phyloP scores from a whole-genome alignment of 768 basidiomycete species.

The Auricularia sp. region DNA sequence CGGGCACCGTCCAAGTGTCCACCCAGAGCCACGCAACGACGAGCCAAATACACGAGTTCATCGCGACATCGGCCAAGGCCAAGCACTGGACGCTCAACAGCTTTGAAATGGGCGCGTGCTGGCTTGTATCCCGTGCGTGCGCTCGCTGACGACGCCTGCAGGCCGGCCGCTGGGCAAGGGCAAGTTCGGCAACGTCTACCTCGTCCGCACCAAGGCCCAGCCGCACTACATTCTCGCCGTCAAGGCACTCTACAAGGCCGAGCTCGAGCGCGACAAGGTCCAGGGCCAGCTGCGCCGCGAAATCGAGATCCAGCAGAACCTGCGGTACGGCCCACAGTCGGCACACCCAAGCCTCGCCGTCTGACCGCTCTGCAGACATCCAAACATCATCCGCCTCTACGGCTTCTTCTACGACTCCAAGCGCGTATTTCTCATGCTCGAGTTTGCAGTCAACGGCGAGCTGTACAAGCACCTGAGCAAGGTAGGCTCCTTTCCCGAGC shows the following conservation, averaged over 20 bases:
- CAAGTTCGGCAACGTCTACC: conserved; percentile 63
- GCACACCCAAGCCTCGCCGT: neutral
- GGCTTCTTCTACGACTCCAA: conserved; percentile 32
- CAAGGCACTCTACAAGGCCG: conserved; percentile 32
- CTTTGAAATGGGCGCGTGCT: neutral
- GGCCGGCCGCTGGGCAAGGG: neutral
- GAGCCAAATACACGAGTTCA: neutral
- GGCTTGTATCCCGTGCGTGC: neutral
- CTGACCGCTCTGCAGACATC: conserved; percentile 20
- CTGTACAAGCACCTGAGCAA: conserved; percentile 30
- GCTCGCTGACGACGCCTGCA: neutral
- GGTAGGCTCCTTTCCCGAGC: conserved; percentile 26
- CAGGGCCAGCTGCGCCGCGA: conserved; percentile 39
- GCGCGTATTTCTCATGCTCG: conserved; percentile 29
- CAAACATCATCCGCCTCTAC: conserved; percentile 31
- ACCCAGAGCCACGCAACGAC: neutral
- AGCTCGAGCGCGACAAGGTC: conserved; percentile 32
- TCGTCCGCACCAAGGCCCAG: conserved; percentile 56
- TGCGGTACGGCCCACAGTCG: conserved; percentile 21
- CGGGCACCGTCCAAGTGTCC: neutral
- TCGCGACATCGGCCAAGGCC: neutral
- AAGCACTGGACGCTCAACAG: neutral
- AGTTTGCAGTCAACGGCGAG: conserved; percentile 31
- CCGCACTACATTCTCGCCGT: conserved; percentile 92
- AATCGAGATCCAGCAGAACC: conserved; percentile 37